These are phyloP conservation scores for Papiliotrema laurentii DNA, from an alignment of 1,284 basidiomycete species.

Conservation along the genomic window DNA sequence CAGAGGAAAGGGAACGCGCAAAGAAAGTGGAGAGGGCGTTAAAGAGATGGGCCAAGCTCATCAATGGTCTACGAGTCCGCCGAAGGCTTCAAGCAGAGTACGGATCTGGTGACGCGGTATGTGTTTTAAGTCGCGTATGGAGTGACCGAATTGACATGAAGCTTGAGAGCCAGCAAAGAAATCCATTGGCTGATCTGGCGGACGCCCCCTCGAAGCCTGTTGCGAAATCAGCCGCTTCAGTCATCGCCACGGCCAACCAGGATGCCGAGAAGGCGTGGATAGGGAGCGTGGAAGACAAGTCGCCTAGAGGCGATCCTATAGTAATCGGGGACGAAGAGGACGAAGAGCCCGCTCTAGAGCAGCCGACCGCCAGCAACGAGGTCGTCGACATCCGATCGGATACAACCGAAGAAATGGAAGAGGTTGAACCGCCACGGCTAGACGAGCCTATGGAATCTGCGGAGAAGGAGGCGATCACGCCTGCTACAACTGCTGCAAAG, in stretches of 20 bases:
- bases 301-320: not conserved
- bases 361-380: not conserved
- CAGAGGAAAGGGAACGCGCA: slow-evolving; percentile 67
- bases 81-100: slow-evolving; percentile 79
- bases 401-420: too few species aligned
- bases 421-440: too few species aligned
- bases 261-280: slow-evolving; percentile 8
- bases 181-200: slow-evolving; percentile 28
- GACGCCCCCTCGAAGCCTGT: slow-evolving; percentile 3
- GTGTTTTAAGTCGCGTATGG: not conserved
- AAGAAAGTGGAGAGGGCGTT: slow-evolving; percentile 76
- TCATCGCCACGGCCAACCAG: slow-evolving; percentile 26
- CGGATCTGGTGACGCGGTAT: slow-evolving; percentile 48
- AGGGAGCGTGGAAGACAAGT: not conserved
- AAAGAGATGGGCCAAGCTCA: slow-evolving; percentile 82
- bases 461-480: too few species aligned
- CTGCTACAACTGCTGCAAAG: too few species aligned
- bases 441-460: too few species aligned
- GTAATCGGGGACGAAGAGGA: not conserved
- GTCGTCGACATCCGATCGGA: too few species aligned
- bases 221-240: slow-evolving; percentile 20
- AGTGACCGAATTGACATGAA: slow-evolving; percentile 5
- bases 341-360: not conserved
- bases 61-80: slow-evolving; percentile 82
- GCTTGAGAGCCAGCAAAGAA: slow-evolving; percentile 30